phyloP scores from a whole-genome alignment of 2,329 filamentous ascomycete genomes.

The Claviceps spartinae region DNA sequence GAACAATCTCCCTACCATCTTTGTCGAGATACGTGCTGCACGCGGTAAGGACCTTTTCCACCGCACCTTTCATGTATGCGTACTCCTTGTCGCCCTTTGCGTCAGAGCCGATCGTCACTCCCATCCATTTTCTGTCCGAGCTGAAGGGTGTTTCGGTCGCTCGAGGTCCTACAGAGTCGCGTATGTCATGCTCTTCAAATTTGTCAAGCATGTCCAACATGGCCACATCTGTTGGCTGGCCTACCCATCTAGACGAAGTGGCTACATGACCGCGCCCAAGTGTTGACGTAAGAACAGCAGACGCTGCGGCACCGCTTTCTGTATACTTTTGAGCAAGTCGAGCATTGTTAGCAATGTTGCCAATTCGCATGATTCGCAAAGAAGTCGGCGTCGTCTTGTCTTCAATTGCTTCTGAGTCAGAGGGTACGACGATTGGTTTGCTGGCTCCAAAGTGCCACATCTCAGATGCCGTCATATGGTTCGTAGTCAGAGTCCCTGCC shows the following conservation, averaged over 20 bases:
- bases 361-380: conserved; percentile 72
- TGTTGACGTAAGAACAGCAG: conserved; percentile 73
- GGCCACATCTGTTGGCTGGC: conserved; percentile 95
- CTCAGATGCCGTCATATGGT: conserved; percentile 95
- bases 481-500: conserved; percentile 77
- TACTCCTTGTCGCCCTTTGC: conserved; percentile 54
- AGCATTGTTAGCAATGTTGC: conserved; percentile 93
- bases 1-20: conserved; percentile 72
- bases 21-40: conserved; percentile 85
- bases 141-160: conserved; percentile 86
- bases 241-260: conserved; percentile 78
- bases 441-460: conserved; percentile 82
- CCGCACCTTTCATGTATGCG: conserved; percentile 89
- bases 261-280: conserved; percentile 45
- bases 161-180: conserved; percentile 71
- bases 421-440: conserved; percentile 37
- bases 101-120: conserved; percentile 63
- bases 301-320: conserved; percentile 55
- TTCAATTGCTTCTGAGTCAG: conserved; percentile 40
- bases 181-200: conserved; percentile 82
- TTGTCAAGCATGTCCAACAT: conserved; percentile 85
- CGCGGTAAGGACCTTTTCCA: conserved; percentile 72
- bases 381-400: conserved; percentile 57
- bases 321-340: conserved; percentile 60
- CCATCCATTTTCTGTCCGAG: conserved; percentile 98